Evolutionary conservation across 257 asterid species (phyloP).

Genomic region (Solanum medicagineum): DNA sequence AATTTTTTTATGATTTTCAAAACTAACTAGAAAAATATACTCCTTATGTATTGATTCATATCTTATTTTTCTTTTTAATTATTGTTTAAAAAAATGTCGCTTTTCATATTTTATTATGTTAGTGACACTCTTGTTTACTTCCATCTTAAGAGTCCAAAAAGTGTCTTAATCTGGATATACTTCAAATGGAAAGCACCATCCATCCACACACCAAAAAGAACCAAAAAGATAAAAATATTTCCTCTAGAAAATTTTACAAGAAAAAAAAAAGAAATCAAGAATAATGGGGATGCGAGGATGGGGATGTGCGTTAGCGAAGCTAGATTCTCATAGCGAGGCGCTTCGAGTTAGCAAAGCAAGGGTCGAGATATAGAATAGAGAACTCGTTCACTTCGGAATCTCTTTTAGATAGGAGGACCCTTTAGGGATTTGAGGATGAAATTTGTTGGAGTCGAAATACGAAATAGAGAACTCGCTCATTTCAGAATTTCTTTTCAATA

Average conservation of each 20-base stretch:
- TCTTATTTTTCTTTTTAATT: background rate
- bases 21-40: background rate
- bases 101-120: background rate
- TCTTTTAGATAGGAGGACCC: too few species aligned
- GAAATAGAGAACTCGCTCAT: too few species aligned
- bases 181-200: background rate
- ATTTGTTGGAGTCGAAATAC: too few species aligned
- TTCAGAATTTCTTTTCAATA: too few species aligned
- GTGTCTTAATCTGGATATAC: background rate
- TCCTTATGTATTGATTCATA: background rate
- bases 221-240: background rate
- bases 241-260: background rate
- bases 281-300: background rate
- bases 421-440: too few species aligned
- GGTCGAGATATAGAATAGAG: too few species aligned
- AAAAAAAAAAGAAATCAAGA: too few species aligned
- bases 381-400: too few species aligned
- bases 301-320: background rate
- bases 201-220: background rate
- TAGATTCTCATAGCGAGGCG: background rate
- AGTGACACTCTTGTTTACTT: background rate
- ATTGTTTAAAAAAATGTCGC: background rate
- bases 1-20: background rate
- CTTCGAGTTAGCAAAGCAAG: background rate
- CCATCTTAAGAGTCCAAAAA: background rate